Evolutionary conservation across 2,329 filamentous ascomycete genomes (phyloP).

Genomic region (Pseudogymnoascus sp.): DNA sequence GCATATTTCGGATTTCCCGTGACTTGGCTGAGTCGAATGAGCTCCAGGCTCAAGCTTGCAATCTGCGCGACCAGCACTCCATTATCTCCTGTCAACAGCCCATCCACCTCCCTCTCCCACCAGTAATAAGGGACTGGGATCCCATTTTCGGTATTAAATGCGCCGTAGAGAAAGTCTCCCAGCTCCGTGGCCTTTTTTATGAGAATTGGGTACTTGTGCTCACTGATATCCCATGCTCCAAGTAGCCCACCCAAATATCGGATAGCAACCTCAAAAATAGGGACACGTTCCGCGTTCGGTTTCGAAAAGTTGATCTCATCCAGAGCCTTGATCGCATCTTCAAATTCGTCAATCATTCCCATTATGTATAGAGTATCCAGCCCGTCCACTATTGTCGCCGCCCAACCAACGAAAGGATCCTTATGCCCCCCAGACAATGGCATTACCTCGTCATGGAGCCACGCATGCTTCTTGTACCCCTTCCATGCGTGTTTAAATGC

Average conservation of each 20-base stretch:
- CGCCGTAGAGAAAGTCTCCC: constrained; percentile 58
- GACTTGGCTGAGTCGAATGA: constrained; percentile 60
- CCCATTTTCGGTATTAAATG: constrained; percentile 77
- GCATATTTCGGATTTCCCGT: constrained; percentile 62
- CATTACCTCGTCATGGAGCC: constrained; percentile 73
- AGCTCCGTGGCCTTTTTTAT: constrained; percentile 60
- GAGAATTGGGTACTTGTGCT: constrained; percentile 25
- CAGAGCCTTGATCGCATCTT: constrained; percentile 61
- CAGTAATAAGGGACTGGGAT: constrained; percentile 75
- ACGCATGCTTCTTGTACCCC: constrained; percentile 70
- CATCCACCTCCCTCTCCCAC: constrained; percentile 45
- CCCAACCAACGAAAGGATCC: constrained; percentile 85
- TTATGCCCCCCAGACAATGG: constrained; percentile 58
- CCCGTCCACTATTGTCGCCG: constrained; percentile 72
- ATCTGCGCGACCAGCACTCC: constrained; percentile 9
- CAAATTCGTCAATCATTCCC: constrained; percentile 66
- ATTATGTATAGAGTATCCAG: constrained; percentile 81
- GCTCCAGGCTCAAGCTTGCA: constrained; percentile 50
- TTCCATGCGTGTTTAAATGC: constrained; percentile 44
- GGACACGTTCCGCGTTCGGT: constrained; percentile 12
- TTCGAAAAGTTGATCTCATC: constrained; percentile 52
- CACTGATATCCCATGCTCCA: constrained; percentile 12
- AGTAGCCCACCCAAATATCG: constrained; percentile 19
- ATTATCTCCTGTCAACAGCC: constrained; percentile 8
- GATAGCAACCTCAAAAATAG: constrained; percentile 19